Percentiles rank a stretch among this genome's conserved stretches.
Evolutionary conservation across 371 early-diverging fungal species (phyloP).

Genomic region (Syncephalis plumigaleata): DNA sequence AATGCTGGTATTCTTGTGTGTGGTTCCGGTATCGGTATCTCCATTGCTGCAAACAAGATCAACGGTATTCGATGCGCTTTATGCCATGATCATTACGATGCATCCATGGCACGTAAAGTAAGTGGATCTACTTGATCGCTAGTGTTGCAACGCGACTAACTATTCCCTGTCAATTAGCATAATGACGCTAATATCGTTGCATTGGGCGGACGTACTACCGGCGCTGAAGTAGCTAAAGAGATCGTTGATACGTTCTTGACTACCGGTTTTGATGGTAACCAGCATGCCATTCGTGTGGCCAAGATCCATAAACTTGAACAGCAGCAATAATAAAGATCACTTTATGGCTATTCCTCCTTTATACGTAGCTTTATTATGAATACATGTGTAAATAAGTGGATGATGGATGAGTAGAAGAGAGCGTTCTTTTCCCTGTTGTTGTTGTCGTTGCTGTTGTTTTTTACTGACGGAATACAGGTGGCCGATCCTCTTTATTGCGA

Average conservation of each 20-base stretch:
- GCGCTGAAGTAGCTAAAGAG: background rate
- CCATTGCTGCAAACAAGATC: conserved; percentile 6
- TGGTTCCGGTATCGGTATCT: conserved; percentile 6
- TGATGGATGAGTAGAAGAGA: too few relatives aligned
- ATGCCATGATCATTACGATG: conserved; percentile 5
- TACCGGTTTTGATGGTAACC: conserved; percentile 3
- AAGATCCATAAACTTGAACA: conserved; percentile 2
- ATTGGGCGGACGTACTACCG: conserved; percentile 1
- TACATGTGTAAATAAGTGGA: too few relatives aligned
- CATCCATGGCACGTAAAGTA: conserved; percentile 6
- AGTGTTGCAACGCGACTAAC: background rate
- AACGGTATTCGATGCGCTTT: conserved; percentile 2
- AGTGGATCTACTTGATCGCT: background rate
- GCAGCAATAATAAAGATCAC: too few relatives aligned
- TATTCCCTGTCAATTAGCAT: conserved; percentile 3
- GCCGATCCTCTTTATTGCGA: conserved; percentile 57
- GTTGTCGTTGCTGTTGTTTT: too few relatives aligned
- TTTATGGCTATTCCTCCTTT: too few relatives aligned
- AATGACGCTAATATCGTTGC: conserved; percentile 7
- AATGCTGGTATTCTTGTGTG: conserved; percentile 3
- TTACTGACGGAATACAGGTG: conserved; percentile 33
- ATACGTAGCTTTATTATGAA: too few relatives aligned
- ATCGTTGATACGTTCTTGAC: conserved; percentile 1
- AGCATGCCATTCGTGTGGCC: conserved; percentile 1
- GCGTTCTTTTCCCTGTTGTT: too few relatives aligned